phyloP scores from a whole-genome alignment of 225 moss, liverwort and hornwort genomes.

The Sphagnum contortum region DNA sequence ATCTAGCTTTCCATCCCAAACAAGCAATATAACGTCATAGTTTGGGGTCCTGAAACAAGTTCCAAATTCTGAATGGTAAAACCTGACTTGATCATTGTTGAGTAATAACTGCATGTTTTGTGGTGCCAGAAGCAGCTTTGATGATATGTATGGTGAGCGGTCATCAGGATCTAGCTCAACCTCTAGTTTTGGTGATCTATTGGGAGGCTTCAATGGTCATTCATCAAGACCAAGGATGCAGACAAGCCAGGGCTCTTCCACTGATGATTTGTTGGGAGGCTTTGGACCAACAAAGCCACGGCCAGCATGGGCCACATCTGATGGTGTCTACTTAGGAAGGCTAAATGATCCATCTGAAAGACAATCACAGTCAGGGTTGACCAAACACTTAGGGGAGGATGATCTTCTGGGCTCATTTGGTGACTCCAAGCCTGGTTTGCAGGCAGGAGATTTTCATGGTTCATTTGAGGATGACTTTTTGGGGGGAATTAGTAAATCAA shows the following conservation, averaged over 20 bases:
- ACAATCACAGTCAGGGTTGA: conserved; percentile 20
- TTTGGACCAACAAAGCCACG: conserved; percentile 47
- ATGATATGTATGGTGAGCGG: conserved; percentile 47
- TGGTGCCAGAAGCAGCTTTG: conserved; percentile 32
- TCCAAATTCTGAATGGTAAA: not conserved
- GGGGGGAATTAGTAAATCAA: conserved; percentile 29
- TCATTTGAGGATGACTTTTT: conserved; percentile 52
- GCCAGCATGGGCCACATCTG: conserved; percentile 30
- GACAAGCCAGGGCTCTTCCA: conserved; percentile 19
- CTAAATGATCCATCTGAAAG: conserved; percentile 12
- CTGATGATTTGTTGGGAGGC: conserved; percentile 53
- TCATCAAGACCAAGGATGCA: conserved; percentile 17
- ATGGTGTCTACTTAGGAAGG: conserved; percentile 36
- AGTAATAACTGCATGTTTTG: not conserved
- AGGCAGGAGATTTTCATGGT: conserved; percentile 20
- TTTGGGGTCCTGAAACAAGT: too few species aligned
- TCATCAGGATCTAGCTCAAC: conserved; percentile 17
- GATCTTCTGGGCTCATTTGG: conserved; percentile 37
- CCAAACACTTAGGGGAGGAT: conserved; percentile 19
- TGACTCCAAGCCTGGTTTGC: conserved; percentile 14
- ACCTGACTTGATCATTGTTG: too few species aligned
- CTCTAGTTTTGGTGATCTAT: conserved; percentile 61
- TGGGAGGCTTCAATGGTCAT: conserved; percentile 27
- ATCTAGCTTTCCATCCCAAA: not conserved
- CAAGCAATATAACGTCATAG: not conserved